These are phyloP conservation scores for Botryotinia narcissicola DNA, from an alignment of 2,329 filamentous ascomycete genomes.

Conservation along the genomic window DNA sequence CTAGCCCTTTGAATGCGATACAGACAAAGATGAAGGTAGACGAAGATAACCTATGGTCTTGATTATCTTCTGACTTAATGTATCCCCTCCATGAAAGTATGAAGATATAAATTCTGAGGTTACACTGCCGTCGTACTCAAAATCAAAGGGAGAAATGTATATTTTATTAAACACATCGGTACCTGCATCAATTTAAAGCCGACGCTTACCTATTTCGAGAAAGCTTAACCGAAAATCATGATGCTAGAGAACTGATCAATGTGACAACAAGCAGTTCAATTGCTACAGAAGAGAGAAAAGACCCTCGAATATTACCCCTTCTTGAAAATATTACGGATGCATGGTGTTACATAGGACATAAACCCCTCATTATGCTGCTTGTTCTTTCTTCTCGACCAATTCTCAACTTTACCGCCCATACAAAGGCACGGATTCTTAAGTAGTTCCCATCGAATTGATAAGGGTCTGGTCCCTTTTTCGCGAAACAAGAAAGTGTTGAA, in stretches of 20 bases:
- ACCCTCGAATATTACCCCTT: slow-evolving; percentile 11
- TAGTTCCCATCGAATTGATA: slow-evolving; percentile 15
- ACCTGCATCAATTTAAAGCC: slow-evolving; percentile 20
- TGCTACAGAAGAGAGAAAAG: slow-evolving; percentile 5
- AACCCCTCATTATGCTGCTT: slow-evolving; percentile 17
- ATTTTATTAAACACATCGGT: slow-evolving; percentile 21
- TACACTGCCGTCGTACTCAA: background rate
- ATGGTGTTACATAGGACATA: slow-evolving; percentile 15
- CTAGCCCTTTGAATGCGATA: background rate
- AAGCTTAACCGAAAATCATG: slow-evolving; percentile 18
- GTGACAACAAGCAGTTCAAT: slow-evolving; percentile 16
- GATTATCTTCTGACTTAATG: background rate
- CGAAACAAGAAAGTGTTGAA: slow-evolving; percentile 19
- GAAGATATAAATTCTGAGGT: background rate
- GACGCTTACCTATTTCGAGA: slow-evolving; percentile 13
- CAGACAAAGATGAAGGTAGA: background rate
- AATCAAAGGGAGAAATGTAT: background rate
- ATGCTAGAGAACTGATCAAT: slow-evolving; percentile 12
- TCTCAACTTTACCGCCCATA: slow-evolving; percentile 9
- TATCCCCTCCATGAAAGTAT: background rate
- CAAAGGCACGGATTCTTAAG: slow-evolving; percentile 11
- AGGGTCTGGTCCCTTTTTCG: slow-evolving; percentile 21
- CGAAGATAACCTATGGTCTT: background rate
- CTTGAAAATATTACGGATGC: slow-evolving; percentile 1
- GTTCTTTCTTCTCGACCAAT: slow-evolving; percentile 6